Conservation (phyloP, 352 stramenopile genomes). For the Globisporangium nodosum region DNA sequence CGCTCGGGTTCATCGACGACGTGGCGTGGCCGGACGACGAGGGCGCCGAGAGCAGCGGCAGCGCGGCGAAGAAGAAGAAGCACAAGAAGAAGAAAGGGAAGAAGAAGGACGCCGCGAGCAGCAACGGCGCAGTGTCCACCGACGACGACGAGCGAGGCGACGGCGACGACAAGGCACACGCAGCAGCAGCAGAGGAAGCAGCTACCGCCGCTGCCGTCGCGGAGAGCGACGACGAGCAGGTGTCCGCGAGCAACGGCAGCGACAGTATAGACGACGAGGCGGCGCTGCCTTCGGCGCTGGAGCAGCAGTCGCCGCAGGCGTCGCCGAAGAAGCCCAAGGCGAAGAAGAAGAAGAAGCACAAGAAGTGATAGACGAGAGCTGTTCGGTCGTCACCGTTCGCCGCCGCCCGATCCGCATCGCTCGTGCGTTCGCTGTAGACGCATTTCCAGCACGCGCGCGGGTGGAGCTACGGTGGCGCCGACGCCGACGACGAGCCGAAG, state of each 20-base stretch:
- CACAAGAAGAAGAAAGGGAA: constrained; percentile 57
- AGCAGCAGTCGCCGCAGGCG: neutral
- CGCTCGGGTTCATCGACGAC: constrained; percentile 80
- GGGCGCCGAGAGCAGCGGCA: constrained; percentile 12
- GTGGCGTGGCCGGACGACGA: constrained; percentile 77
- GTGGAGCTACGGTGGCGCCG: too few relatives aligned
- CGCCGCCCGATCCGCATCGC: neutral
- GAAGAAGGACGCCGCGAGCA: constrained; percentile 3
- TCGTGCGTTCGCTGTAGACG: neutral
- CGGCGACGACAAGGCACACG: neutral
- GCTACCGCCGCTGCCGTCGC: neutral
- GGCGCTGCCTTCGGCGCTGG: neutral
- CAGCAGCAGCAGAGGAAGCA: neutral
- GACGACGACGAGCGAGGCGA: constrained; percentile 6
- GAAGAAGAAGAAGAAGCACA: constrained; percentile 44
- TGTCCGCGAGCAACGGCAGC: constrained; percentile 6
- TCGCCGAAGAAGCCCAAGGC: constrained; percentile 33
- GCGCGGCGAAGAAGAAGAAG: constrained; percentile 75
- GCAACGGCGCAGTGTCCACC: neutral
- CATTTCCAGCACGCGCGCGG: too few relatives aligned
- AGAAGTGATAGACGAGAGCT: constrained; percentile 34
- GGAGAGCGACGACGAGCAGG: constrained; percentile 5
- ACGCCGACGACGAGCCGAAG: too few relatives aligned
- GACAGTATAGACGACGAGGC: constrained; percentile 10
- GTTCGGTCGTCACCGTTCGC: neutral